Evolutionary conservation across 192 early-diverging fungal species (phyloP).

Genomic region (Geranomyces variabilis): DNA sequence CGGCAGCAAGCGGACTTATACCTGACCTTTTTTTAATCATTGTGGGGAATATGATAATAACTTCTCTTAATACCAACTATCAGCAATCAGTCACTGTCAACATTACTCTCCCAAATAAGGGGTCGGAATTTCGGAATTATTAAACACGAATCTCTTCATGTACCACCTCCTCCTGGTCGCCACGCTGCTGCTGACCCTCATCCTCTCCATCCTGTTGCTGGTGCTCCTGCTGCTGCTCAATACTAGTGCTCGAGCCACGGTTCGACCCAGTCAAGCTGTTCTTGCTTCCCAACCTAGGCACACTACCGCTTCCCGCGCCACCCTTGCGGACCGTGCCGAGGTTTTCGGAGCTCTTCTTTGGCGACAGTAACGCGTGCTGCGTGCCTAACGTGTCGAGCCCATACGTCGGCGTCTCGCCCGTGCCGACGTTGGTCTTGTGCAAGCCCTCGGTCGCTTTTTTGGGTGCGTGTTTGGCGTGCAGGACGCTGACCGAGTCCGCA

Average conservation of each 20-base stretch:
- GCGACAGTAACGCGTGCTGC: slow-evolving; percentile 41
- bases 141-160: neutral
- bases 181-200: neutral
- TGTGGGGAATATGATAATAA: too few species aligned
- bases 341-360: slow-evolving; percentile 34
- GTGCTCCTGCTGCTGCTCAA: too few species aligned
- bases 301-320: neutral
- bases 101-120: too few species aligned
- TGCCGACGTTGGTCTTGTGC: slow-evolving; percentile 46
- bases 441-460: slow-evolving; percentile 47
- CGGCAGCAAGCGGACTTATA: too few species aligned
- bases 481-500: slow-evolving; percentile 20
- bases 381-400: slow-evolving; percentile 35
- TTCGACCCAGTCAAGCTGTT: neutral
- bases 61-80: too few species aligned
- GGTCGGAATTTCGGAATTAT: too few species aligned
- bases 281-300: neutral
- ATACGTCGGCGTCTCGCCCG: slow-evolving; percentile 40
- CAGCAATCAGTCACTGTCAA: too few species aligned
- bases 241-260: neutral
- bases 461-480: slow-evolving; percentile 31
- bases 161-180: neutral
- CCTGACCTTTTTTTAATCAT: too few species aligned
- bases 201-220: neutral
- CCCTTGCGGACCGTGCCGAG: slow-evolving; percentile 33